These are phyloP conservation scores for Fusarium scirpi DNA, from an alignment of 2,329 filamentous ascomycete species.

Conservation along the genomic window DNA sequence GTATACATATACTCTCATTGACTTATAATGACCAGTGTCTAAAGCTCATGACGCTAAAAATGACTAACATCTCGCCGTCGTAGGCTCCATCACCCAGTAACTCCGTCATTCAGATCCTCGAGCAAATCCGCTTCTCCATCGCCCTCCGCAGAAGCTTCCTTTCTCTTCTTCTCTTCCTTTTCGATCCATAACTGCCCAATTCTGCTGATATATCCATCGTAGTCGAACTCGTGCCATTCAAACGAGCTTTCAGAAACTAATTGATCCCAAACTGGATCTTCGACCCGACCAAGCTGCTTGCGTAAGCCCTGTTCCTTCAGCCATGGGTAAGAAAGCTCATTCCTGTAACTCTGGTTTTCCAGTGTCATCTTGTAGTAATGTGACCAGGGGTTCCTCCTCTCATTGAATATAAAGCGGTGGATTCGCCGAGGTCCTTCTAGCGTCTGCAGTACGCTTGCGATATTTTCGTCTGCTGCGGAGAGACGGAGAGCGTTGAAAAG, in stretches of 20 bases:
- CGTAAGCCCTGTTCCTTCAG: neutral
- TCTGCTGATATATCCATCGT: neutral
- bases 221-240: neutral
- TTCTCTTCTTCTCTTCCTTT: neutral
- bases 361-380: rapidly evolving
- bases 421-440: neutral
- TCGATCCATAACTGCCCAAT: neutral
- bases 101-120: neutral
- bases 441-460: neutral
- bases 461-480: neutral
- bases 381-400: neutral
- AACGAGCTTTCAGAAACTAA: neutral
- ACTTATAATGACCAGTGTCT: neutral
- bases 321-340: neutral
- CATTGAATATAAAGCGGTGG: neutral
- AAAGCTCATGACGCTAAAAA: neutral
- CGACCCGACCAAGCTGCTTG: too few relatives aligned
- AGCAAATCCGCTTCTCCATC: neutral
- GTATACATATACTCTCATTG: neutral
- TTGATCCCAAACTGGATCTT: neutral
- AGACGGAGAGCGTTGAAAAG: neutral
- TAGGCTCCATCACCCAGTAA: neutral
- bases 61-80: neutral
- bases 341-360: rapidly evolving
- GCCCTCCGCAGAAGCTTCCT: neutral